phyloP scores from a whole-genome alignment of 495 filamentous ascomycete genomes.

The Xanthoparmelia taractica region DNA sequence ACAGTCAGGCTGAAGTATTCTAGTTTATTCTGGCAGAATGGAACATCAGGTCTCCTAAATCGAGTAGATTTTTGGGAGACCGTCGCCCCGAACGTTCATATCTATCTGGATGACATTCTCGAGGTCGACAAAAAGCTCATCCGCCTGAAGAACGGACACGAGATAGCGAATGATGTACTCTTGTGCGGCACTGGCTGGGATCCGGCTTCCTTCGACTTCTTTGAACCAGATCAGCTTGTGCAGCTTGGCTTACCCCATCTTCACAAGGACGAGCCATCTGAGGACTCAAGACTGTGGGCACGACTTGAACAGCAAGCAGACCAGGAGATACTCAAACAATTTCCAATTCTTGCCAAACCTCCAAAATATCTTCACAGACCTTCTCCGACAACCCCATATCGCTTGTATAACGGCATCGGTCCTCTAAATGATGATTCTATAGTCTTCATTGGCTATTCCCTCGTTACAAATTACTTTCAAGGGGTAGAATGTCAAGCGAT shows the following conservation, averaged over 20 bases:
- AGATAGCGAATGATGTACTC: slow-evolving; percentile 32
- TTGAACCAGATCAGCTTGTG: slow-evolving; percentile 24
- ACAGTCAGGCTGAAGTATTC: neutral
- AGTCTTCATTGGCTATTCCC: slow-evolving; percentile 35
- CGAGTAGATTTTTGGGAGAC: slow-evolving; percentile 35
- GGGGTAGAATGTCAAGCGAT: slow-evolving; percentile 39
- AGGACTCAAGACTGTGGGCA: slow-evolving; percentile 27
- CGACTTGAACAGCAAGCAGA: slow-evolving; percentile 32
- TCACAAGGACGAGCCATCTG: slow-evolving; percentile 20
- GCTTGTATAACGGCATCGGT: slow-evolving; percentile 35
- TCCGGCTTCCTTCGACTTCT: slow-evolving; percentile 17
- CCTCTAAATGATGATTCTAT: slow-evolving; percentile 33
- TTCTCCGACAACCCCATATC: slow-evolving; percentile 29
- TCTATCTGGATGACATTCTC: slow-evolving; percentile 32
- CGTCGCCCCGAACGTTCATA: slow-evolving; percentile 34
- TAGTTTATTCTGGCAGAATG: slow-evolving; percentile 38
- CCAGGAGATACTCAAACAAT: slow-evolving; percentile 29
- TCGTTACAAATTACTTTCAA: slow-evolving; percentile 33
- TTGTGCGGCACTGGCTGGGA: slow-evolving; percentile 39
- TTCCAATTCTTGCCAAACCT: slow-evolving; percentile 34
- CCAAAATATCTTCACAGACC: slow-evolving; percentile 27
- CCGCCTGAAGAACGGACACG: slow-evolving; percentile 25
- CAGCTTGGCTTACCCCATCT: slow-evolving; percentile 31
- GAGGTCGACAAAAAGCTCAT: slow-evolving; percentile 23
- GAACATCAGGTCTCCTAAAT: slow-evolving; percentile 31